Percentiles rank a stretch among this genome's conserved stretches.
These are phyloP conservation scores for Cylindrotheca closterium DNA, from an alignment of 108 stramenopile species.

Conservation along the genomic window DNA sequence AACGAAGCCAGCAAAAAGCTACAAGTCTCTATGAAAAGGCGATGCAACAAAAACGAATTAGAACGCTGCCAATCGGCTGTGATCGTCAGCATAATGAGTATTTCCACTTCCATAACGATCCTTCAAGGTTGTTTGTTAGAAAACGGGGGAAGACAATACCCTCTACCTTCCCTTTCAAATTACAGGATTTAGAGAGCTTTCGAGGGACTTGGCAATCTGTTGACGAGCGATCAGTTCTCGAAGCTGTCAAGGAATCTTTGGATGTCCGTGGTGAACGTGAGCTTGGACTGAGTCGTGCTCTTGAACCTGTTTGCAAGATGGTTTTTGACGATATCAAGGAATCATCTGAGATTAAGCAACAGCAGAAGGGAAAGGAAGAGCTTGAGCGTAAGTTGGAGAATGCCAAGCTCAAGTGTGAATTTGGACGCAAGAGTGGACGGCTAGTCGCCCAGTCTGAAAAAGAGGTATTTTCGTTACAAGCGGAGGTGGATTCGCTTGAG, in stretches of 20 bases:
- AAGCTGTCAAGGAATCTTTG: constrained; percentile 56
- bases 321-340: constrained; percentile 73
- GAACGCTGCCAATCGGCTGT: constrained; percentile 73
- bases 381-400: constrained; percentile 59
- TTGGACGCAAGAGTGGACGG: constrained; percentile 66
- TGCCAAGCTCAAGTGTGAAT: constrained; percentile 39
- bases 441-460: constrained; percentile 59
- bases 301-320: constrained; percentile 41
- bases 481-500: constrained; percentile 40
- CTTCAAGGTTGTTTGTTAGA: constrained; percentile 53
- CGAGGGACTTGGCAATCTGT: constrained; percentile 71
- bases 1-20: constrained; percentile 60
- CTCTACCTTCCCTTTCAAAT: constrained; percentile 30
- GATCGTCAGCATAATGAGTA: constrained; percentile 74
- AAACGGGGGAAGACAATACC: constrained; percentile 48
- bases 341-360: constrained; percentile 31
- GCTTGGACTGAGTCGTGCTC: constrained; percentile 45
- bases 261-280: constrained; percentile 80
- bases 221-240: constrained; percentile 66
- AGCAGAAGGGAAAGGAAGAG: constrained; percentile 51
- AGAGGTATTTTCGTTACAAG: constrained; percentile 50
- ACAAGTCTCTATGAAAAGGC: constrained; percentile 74
- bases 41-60: constrained; percentile 47
- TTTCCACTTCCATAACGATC: constrained; percentile 74
- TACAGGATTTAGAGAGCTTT: constrained; percentile 40